Conservation (phyloP, 768 basidiomycete species). For the Porpolomopsis calyptriformis region DNA sequence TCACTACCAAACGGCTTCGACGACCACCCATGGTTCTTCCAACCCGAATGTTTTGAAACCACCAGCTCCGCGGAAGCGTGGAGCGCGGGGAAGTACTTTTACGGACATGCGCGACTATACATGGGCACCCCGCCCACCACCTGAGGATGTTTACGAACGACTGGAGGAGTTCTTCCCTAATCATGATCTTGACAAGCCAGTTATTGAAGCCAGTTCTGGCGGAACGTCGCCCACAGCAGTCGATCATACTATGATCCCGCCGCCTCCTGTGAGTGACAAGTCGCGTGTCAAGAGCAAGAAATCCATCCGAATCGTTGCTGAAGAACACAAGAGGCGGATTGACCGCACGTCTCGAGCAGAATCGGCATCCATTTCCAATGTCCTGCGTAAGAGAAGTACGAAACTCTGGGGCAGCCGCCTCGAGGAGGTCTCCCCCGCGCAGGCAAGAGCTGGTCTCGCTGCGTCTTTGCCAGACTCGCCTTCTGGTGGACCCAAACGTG, state of each 20-base stretch:
- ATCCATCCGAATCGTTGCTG: slow-evolving; percentile 86
- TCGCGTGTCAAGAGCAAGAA: slow-evolving; percentile 61
- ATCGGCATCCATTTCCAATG: slow-evolving; percentile 29
- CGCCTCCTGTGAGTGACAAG: slow-evolving; percentile 25
- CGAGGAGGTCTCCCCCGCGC: slow-evolving; percentile 83
- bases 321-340: slow-evolving; percentile 71
- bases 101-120: slow-evolving; percentile 53
- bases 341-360: slow-evolving; percentile 60
- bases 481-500: slow-evolving; percentile 52
- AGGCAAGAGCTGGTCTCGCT: slow-evolving; percentile 37
- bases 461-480: slow-evolving; percentile 46
- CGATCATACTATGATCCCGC: slow-evolving; percentile 37
- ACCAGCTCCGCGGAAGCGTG: slow-evolving; percentile 22
- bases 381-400: slow-evolving; percentile 75
- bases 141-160: slow-evolving; percentile 88
- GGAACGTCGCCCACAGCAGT: slow-evolving; percentile 65
- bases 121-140: slow-evolving; percentile 84
- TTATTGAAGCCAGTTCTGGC: slow-evolving; percentile 78
- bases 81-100: slow-evolving; percentile 44
- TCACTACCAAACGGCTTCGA: slow-evolving; percentile 10
- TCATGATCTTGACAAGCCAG: slow-evolving; percentile 91
- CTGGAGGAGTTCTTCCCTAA: slow-evolving; percentile 93
- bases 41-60: slow-evolving; percentile 11
- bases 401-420: slow-evolving; percentile 92
- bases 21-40: slow-evolving; percentile 2